Evolutionary conservation across 225 moss, liverwort and hornwort genomes (phyloP), one percentile per base, ranked within the genome.

Genomic region (Straminergon stramineum): DNA sequence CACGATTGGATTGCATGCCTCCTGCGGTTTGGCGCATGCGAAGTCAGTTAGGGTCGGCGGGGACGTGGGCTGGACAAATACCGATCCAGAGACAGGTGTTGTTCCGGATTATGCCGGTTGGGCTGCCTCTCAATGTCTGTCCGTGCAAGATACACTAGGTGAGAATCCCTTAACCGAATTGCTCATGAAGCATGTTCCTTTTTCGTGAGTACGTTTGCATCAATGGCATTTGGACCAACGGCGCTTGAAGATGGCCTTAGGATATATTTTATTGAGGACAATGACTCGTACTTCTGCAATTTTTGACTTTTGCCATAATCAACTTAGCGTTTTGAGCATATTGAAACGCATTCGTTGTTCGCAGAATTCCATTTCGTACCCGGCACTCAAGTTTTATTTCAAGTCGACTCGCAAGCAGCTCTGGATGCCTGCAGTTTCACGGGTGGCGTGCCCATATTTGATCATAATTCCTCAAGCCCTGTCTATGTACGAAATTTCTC

Each of bases 1-100:
- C 67, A 35, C 90, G 63, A 15, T 91, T 65, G 89, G 85, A 51
- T 84, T 90, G 86, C 71, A 35, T 74, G 48, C 83, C 28, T 88
- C 80, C 81, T 86, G 56, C 52, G 67, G 75, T 66, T 83, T 83
- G 43, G 89, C n/a, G 85, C 32, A 87, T 77, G 92, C 90, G 70
- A 91, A 90, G 85, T 89, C 91, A 52, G 91, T 92, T 68, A 87
- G 89, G 68, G 94, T 94, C 56, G 92, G 94, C 39, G 92, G 91
- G 67, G 85, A 82, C 22, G 78, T 82, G 45, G 92, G 92, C 64
- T 94, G 94, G 94, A 94, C 92, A 52, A 75, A 76, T 34, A 57
- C 55, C 48, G 91, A 94, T 86, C 89, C 90, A 87, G 85, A 53
- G 26, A 94, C 94, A 53, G 94, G 91, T 45, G 82, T 85, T 90